Evolutionary conservation across 1,284 basidiomycete species (phyloP).

Genomic region (Microbotryum scabiosae): DNA sequence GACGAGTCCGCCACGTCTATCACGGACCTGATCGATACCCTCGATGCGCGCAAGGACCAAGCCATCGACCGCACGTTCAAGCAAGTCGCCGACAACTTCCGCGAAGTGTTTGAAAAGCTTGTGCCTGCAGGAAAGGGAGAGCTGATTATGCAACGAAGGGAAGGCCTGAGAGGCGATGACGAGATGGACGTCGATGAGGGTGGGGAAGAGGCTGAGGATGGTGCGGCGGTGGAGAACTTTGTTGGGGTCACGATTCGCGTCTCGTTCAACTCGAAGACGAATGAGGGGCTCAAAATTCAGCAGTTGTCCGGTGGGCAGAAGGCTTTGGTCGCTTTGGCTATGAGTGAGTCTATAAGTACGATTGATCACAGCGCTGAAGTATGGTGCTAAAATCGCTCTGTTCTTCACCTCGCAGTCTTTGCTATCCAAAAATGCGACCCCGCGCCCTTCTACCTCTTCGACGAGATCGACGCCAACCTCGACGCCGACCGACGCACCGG

Average conservation of each 20-base stretch:
- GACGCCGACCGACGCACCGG: conserved; percentile 97
- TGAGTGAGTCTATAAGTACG: conserved; percentile 48
- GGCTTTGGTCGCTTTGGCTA: conserved; percentile 89
- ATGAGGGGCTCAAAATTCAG: conserved; percentile 91
- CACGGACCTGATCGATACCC: conserved; percentile 83
- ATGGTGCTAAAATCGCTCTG: not conserved
- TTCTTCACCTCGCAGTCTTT: conserved; percentile 55
- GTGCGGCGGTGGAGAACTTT: conserved; percentile 74
- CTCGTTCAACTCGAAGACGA: conserved; percentile 95
- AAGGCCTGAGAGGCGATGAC: conserved; percentile 47
- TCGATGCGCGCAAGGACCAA: conserved; percentile 96
- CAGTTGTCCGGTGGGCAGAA: conserved; percentile 98
- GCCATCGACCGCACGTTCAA: conserved; percentile 98
- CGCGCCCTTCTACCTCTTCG: conserved; percentile 98
- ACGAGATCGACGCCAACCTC: conserved; percentile 97
- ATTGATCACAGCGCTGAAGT: not conserved
- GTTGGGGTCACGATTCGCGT: conserved; percentile 97
- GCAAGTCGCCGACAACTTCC: conserved; percentile 93
- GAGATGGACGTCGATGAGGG: conserved; percentile 41
- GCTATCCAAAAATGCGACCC: conserved; percentile 99
- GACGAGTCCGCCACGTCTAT: conserved; percentile 83
- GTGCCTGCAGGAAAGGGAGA: conserved; percentile 87
- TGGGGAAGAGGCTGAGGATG: conserved; percentile 56
- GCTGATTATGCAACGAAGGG: conserved; percentile 80
- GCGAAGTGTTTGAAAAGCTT: conserved; percentile 93